Base-by-base conservation (phyloP, 139 green algal species). In the Chlamydomonas eustigma region DNA sequence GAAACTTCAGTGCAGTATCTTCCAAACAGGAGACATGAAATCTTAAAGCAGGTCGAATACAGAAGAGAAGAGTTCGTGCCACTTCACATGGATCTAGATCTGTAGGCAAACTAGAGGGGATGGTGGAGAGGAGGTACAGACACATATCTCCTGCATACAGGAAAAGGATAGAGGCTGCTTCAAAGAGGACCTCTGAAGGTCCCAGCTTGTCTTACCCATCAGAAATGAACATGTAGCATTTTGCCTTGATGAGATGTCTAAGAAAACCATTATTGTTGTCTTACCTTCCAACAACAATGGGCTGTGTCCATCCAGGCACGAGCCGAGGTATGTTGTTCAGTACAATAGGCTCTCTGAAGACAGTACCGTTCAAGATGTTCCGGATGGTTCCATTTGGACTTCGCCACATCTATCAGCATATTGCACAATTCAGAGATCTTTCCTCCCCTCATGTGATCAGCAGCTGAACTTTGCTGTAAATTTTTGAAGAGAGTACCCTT, bases 301-400 rank as follows among this genome's bases (percentile, higher is more conserved):
- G 93, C 78, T 90, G 87, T 52, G 83, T 94, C 93, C 93, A 97
- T 38, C 94, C 92, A 22, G 93, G 89, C 52, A 98, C 93, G 5
- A 98, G 82, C 38, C 93, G 84, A 1, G 94, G 94, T 51, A 98
- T 90, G 82, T 98, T 98, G 24, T 83, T 86, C 8, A 95, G 90
- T 25, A 98, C 90, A 75, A 98, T 98, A 51, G 94, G 94, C 82
- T 98, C 94, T 0, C 94, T 80, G 89, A 98, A 98, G 1, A 98
- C 93, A 3, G 94, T 97, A 68, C 93, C 90, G 71, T 92, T 92
- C 28, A 95, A 84, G 78, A 94, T 94, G 81, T 93, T 92, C 18
- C 90, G 79, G 77, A 94, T 90, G 66, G 92, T 97, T 58, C 94
- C 94, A 80, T 98, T 98, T 81, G 94, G 94, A 66, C 74, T 88